These are phyloP conservation scores for Triticum dicoccoides DNA, from an alignment of 176 grass and related monocot species.

Conservation along the genomic window DNA sequence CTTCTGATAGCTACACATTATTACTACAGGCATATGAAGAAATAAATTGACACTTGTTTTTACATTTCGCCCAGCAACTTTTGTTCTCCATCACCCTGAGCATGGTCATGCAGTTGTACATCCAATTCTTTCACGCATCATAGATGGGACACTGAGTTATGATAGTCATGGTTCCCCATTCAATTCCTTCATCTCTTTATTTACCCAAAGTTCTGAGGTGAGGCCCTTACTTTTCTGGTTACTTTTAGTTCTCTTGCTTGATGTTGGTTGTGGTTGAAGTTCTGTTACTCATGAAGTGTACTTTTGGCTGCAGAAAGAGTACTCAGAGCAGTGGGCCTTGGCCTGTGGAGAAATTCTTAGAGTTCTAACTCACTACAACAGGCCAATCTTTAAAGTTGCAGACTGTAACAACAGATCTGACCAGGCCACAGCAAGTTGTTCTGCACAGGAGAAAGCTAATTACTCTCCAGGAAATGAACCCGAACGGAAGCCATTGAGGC, in stretches of 20 bases:
- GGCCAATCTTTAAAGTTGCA: conserved; percentile 80
- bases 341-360: conserved; percentile 98
- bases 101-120: conserved; percentile 95
- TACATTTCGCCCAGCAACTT: conserved; percentile 59
- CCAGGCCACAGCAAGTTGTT: conserved; percentile 60
- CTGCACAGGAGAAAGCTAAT: conserved; percentile 43
- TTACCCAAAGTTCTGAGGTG: conserved; percentile 93
- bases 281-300: conserved; percentile 11
- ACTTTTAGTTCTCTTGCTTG: background rate
- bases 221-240: conserved; percentile 18
- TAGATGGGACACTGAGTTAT: conserved; percentile 89
- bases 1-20: background rate
- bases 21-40: background rate
- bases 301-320: conserved; percentile 73
- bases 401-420: conserved; percentile 58
- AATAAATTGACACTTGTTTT: conserved; percentile 33
- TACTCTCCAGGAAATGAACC: conserved; percentile 60
- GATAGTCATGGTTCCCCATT: conserved; percentile 76
- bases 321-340: conserved; percentile 96
- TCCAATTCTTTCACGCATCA: conserved; percentile 97
- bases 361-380: conserved; percentile 96
- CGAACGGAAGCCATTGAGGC: conserved; percentile 83
- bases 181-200: conserved; percentile 93
- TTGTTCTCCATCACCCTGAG: conserved; percentile 96
- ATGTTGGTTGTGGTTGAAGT: background rate